Evolutionary conservation across 2,329 filamentous ascomycete genomes (phyloP), one percentile per base, ranked within the genome.

Genomic region (Pseudomassariella vexata): DNA sequence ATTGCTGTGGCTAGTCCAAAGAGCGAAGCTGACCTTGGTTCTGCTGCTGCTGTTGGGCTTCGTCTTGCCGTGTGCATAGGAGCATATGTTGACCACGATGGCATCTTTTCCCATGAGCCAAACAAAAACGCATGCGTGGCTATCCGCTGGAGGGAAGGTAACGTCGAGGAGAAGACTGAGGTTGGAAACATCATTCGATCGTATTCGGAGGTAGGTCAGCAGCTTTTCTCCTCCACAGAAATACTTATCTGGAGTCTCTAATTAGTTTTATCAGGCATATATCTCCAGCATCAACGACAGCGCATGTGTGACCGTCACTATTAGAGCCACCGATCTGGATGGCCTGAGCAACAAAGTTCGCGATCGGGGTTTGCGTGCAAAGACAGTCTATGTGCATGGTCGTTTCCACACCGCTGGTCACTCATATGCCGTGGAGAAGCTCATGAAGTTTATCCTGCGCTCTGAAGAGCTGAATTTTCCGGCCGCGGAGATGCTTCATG

Each of bases 61-160:
- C 31, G 41, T 2, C 30, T 45, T 4, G 45, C 40, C 3, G 19
- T 45, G 9, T 38, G 20, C 9, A 35, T 37, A 18, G 41, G 31
- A 16, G 41, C 34, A 19, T 37, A 32, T 20, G 27, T 34, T 7
- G 39, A 39, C 20, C 36, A 12, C 10, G 45, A 44, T 18, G 33
- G 21, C 10, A 14, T 11, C 6, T 34, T 8, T 23, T 22, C 19
- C 17, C 12, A 12, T 34, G n/a, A 29, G 30, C 28, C 32, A 7
- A n/a, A n/a, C 16, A 19, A 19, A 18, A 23, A 32, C 12, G 19
- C 22, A 8, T 35, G 38, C 15, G 19, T 38, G 17, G 35, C 39
- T 4, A 21, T 34, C 9, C 34, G 37, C 11, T 39, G 40, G 41
- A 40, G 31, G 18, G 30, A 39, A 6, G 11, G 9, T 4, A 31